Percentiles rank a stretch among this genome's conserved stretches.
phyloP scores from a whole-genome alignment of 306 rosid species.

The apple (Malus domestica) region DNA sequence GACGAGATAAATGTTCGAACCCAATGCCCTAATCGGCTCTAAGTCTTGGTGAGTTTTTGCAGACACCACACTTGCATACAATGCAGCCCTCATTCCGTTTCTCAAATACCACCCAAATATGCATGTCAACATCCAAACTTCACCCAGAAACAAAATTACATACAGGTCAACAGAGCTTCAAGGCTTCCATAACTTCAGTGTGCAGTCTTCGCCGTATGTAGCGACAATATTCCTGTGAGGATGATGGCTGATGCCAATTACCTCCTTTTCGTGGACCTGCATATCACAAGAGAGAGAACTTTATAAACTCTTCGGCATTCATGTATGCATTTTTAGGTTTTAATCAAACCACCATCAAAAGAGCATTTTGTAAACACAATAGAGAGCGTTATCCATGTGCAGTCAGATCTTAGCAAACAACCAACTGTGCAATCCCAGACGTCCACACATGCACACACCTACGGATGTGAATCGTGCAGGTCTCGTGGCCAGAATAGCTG shows the following conservation, averaged over 20 bases:
- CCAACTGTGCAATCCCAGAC: not conserved
- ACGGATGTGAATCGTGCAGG: not conserved
- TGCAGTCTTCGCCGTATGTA: slow-evolving; percentile 78
- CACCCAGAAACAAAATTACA: not conserved
- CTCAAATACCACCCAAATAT: not conserved
- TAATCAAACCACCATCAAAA: not conserved
- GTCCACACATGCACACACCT: not conserved
- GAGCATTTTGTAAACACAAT: not conserved
- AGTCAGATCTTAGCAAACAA: not conserved
- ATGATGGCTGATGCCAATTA: slow-evolving; percentile 85
- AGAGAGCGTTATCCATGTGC: not conserved
- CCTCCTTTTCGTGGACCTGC: slow-evolving; percentile 96
- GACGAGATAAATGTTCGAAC: not conserved
- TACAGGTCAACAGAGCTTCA: slow-evolving; percentile 21
- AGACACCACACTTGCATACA: not conserved
- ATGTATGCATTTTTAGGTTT: not conserved
- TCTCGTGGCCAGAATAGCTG: not conserved
- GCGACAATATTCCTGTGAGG: slow-evolving; percentile 97
- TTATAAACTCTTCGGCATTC: not conserved
- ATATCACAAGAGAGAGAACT: not conserved
- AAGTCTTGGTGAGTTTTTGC: not conserved
- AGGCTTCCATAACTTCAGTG: slow-evolving; percentile 96
- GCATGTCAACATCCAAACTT: not conserved
- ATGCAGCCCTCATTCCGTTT: not conserved
- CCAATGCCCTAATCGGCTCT: not conserved